phyloP scores from a whole-genome alignment of 805 yeast genomes.

The Barnettozyma sp. region DNA sequence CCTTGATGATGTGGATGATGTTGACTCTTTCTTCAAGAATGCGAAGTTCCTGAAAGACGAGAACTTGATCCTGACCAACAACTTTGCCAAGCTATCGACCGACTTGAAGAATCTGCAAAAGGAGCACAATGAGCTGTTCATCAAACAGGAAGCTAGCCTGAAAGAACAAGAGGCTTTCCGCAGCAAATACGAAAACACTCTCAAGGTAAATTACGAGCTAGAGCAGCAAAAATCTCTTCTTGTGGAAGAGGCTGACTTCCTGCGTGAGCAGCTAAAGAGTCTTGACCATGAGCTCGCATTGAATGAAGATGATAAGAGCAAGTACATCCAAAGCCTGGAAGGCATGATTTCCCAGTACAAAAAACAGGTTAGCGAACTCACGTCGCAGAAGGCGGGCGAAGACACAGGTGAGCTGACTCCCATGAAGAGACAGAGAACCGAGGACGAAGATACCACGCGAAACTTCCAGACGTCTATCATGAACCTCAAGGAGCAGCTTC shows the following conservation, averaged over 20 bases:
- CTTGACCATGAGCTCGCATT: slow-evolving; percentile 31
- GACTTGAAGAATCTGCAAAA: slow-evolving; percentile 25
- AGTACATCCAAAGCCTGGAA: slow-evolving; percentile 21
- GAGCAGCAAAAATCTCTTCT: slow-evolving; percentile 47
- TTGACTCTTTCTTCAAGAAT: slow-evolving; percentile 33
- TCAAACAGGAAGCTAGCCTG: slow-evolving; percentile 31
- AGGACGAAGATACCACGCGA: slow-evolving; percentile 19
- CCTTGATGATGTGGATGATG: slow-evolving; percentile 28
- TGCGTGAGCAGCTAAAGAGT: slow-evolving; percentile 49
- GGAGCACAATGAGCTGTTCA: slow-evolving; percentile 28
- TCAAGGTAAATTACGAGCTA: slow-evolving; percentile 34
- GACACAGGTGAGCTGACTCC: slow-evolving; percentile 22
- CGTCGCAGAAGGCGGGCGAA: slow-evolving; percentile 42
- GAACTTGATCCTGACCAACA: slow-evolving; percentile 30
- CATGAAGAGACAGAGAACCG: slow-evolving; percentile 28
- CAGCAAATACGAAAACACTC: slow-evolving; percentile 23
- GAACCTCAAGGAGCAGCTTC: slow-evolving; percentile 36
- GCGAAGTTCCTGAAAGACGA: slow-evolving; percentile 36
- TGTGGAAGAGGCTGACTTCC: slow-evolving; percentile 50
- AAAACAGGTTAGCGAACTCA: slow-evolving; percentile 10
- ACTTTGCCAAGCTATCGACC: slow-evolving; percentile 23
- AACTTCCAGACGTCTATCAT: slow-evolving; percentile 25
- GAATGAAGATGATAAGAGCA: slow-evolving; percentile 18
- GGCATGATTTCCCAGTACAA: slow-evolving; percentile 50
- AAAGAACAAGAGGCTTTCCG: slow-evolving; percentile 25